Base-by-base conservation (phyloP, 1,284 basidiomycete genomes). In the Cryptococcus depauperatus region DNA sequence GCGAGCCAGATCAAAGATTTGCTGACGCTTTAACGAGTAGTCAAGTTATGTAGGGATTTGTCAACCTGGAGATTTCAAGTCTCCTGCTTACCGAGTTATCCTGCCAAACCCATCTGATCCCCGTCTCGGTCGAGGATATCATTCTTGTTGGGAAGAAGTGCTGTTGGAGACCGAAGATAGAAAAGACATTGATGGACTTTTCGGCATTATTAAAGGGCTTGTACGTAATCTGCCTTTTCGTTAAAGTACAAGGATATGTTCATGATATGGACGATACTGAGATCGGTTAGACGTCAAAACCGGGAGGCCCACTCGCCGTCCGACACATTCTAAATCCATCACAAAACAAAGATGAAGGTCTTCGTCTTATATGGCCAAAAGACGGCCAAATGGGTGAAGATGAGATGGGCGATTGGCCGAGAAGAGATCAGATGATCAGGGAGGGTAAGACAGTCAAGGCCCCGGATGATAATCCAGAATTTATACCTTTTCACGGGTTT, bases 261-360 rank as follows among this genome's bases (percentile, higher is more conserved):
- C 19, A 7, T 33, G 3, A 2, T 22, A 37, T 18, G 35, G 8
- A 42, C 5, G 25, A 10, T 28, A 14, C 19, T 28, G 8, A 25
- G 44, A 35, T n/a, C n/a, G n/a, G n/a, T n/a, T n/a, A 30, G 44
- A 19, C 26, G n/a, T 13, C n/a, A 18, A 29, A 13, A 8, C 5
- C 37, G 9, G 16, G 14, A 23, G 46, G 41, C 10, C 42, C 38
- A 3, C 29, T 41, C 14, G 52, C 48, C 3, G 33, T 51, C 1
- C 45, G 54, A 39, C 52, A 56, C 37, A 49, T 56, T 26, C 11
- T 44, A 29, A 57, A 57, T 26, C 48, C 50, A 25, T 22, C 37
- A 19, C 28, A 21, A 10, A 30, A 33, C 25, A 42, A 49, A 34
- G 55, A 56, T 37, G 51, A 56, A 35, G 52, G 55, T 5, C 23